Conservation (phyloP, 139 green algal genomes). For the Klebsormidium nitens region DNA sequence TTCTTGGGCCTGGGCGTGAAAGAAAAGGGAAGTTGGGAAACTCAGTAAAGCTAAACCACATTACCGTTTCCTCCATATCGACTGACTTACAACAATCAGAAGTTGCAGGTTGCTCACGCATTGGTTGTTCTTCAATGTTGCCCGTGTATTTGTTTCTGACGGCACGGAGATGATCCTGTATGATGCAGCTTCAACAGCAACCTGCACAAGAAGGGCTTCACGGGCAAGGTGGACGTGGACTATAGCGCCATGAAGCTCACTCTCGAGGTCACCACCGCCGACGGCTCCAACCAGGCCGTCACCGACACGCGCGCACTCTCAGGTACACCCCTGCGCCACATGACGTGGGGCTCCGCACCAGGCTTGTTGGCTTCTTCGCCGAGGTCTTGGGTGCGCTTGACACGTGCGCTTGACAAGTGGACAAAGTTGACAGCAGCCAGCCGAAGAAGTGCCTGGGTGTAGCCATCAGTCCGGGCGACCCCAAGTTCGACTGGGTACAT, state of each 20-base stretch:
- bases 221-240: constrained; percentile 4
- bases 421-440: neutral
- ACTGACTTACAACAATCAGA: too few species aligned
- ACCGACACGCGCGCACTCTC: constrained; percentile 8
- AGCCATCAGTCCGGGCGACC: too few species aligned
- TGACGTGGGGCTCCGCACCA: neutral
- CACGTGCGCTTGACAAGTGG: neutral
- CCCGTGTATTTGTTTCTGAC: too few species aligned
- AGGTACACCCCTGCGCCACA: too few species aligned
- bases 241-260: neutral
- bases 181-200: constrained; percentile 20
- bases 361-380: neutral
- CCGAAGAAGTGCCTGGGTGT: too few species aligned
- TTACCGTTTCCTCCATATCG: too few species aligned
- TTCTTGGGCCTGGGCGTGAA: too few species aligned
- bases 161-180: neutral
- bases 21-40: too few species aligned
- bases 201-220: neutral
- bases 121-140: too few species aligned
- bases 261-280: constrained; percentile 1
- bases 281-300: neutral
- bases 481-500: neutral
- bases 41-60: too few species aligned
- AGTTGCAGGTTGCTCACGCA: too few species aligned
- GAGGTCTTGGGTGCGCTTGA: neutral